Conservation (phyloP, 2,329 filamentous ascomycete species). For the Exophiala bonariae region DNA sequence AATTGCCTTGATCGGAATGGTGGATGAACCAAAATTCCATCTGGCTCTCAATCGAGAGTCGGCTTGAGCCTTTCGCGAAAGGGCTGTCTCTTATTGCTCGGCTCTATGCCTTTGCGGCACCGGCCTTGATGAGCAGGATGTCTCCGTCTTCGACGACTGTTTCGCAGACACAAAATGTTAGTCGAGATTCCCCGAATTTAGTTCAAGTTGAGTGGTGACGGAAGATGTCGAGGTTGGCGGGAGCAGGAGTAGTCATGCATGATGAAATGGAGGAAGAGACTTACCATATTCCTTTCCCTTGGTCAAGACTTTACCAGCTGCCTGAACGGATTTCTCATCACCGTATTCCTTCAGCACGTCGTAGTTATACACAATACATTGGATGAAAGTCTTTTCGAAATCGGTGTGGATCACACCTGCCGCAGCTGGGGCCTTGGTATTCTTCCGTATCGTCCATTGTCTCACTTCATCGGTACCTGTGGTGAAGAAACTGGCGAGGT, state of each 20-base stretch:
- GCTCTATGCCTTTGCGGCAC: slow-evolving; percentile 46
- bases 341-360: slow-evolving; percentile 77
- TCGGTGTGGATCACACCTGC: slow-evolving; percentile 98
- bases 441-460: slow-evolving; percentile 96
- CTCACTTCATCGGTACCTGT: slow-evolving; percentile 92
- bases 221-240: no score
- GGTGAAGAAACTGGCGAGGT: slow-evolving; percentile 96
- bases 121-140: slow-evolving; percentile 78
- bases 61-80: no score
- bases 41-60: no score
- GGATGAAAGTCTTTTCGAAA: slow-evolving; percentile 99
- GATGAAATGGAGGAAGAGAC: neutral
- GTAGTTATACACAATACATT: slow-evolving; percentile 93
- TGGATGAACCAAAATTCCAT: no score
- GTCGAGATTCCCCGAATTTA: no score
- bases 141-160: slow-evolving; percentile 51
- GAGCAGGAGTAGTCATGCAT: no score
- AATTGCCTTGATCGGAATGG: no score
- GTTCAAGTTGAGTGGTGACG: neutral
- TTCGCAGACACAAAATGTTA: no score
- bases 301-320: slow-evolving; percentile 95
- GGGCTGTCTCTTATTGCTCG: no score
- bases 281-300: slow-evolving; percentile 89
- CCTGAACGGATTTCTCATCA: slow-evolving; percentile 83
- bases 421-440: slow-evolving; percentile 95